These are phyloP conservation scores for Lathyrus oleraceus DNA, from an alignment of 306 rosid species.

Conservation along the genomic window DNA sequence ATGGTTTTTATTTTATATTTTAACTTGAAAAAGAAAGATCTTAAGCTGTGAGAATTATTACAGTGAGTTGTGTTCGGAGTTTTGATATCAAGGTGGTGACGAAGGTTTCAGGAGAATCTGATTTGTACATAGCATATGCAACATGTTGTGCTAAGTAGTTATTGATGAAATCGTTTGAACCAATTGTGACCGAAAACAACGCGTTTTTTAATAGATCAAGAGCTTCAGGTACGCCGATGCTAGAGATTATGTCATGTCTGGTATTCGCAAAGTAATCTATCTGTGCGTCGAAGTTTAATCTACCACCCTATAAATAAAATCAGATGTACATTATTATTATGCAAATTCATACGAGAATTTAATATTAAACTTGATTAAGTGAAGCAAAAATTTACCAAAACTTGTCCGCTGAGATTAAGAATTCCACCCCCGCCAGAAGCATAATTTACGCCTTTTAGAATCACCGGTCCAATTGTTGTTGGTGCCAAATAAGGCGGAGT, in stretches of 20 bases:
- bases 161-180: conserved; percentile 74
- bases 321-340: not conserved
- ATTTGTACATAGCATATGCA: conserved; percentile 28
- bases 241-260: conserved; percentile 59
- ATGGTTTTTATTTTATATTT: not conserved
- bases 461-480: conserved; percentile 49
- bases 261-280: conserved; percentile 64
- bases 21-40: not conserved
- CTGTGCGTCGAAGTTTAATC: conserved; percentile 67
- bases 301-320: conserved; percentile 49
- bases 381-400: conserved; percentile 51
- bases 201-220: conserved; percentile 41
- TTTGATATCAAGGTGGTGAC: conserved; percentile 58
- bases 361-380: not conserved
- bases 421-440: conserved; percentile 81
- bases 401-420: conserved; percentile 59
- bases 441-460: conserved; percentile 70
- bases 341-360: not conserved
- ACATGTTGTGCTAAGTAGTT: conserved; percentile 54
- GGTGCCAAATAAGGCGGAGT: conserved; percentile 71
- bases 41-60: conserved; percentile 24
- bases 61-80: conserved; percentile 56
- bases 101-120: conserved; percentile 46
- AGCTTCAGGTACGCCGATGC: conserved; percentile 51
- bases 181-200: conserved; percentile 57